Evolutionary conservation across 140 eudicot genomes (phyloP), one percentile per base, ranked within the genome.

Genomic region (Artemisia princeps): DNA sequence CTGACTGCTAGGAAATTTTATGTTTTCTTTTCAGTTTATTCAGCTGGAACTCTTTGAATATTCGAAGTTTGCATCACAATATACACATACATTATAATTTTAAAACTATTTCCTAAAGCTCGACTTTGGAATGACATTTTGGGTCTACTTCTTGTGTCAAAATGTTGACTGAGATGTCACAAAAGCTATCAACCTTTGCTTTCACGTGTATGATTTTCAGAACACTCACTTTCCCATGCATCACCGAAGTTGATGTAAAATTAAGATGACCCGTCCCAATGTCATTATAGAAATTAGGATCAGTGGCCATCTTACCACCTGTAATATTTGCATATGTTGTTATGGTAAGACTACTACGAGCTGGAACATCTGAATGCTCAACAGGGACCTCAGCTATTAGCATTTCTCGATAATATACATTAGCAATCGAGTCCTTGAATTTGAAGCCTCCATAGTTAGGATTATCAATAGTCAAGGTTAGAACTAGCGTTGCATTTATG

Each of bases 211-310:
- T 16, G 45, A 82, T 68, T 62, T 72, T 75, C 56, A 76, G 44
- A 55, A 75, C 72, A 1, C 65, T 60, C 6, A 75, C 87, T 72
- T 78, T 82, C 57, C 87, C 87, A 48, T 78, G 75, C 84, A 82
- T 75, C 1, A 13, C 51, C 3, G 81, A 58, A 10, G 59, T 68
- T 0, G 87, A 82, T n/a, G 87, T 78, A 48, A 82, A 82, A 15
- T 82, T 60, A 5, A 82, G 72, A 42, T 26, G 20, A 40, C 87
- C 87, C 14, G 79, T 20, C 8, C 46, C 71, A 12, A 82, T 48
- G 20, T 82, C 87, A 11, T 15, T 49, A 45, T 62, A 67, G 56
- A 82, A 78, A 55, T 72, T 68, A 15, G 86, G 81, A 64, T 73
- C 79, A 0, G 72, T 28, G 0, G 71, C 77, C 76, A 82, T 68